Percentiles rank a stretch among this genome's conserved stretches.
Conservation (phyloP, 2,329 filamentous ascomycete genomes). For the Drechslerella coelobrocha region DNA sequence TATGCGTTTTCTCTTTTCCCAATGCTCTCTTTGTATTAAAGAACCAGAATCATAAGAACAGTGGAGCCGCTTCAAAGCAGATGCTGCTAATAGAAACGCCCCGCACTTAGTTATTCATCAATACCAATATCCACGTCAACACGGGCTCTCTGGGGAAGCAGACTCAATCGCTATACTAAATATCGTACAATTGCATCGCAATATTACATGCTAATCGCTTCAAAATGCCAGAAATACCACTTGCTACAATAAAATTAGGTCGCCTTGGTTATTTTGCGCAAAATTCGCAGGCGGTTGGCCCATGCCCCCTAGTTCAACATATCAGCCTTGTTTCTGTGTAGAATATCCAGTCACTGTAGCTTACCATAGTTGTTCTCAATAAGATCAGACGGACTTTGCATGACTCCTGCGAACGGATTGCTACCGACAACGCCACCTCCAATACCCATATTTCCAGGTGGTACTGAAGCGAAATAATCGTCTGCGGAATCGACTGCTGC, state of each 20-base stretch:
- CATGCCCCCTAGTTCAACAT: constrained; percentile 16
- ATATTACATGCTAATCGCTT: constrained; percentile 5
- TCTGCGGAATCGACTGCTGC: constrained; percentile 63
- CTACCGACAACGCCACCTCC: constrained; percentile 44
- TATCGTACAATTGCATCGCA: constrained; percentile 38
- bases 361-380: constrained; percentile 49
- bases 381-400: constrained; percentile 47
- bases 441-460: constrained; percentile 48
- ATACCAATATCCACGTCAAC: constrained; percentile 2
- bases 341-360: background rate
- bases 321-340: background rate
- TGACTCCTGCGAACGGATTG: constrained; percentile 46
- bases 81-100: background rate
- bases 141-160: background rate
- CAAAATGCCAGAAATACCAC: background rate
- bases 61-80: constrained; percentile 28
- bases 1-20: constrained; percentile 42
- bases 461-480: constrained; percentile 54
- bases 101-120: background rate
- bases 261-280: constrained; percentile 44
- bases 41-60: constrained; percentile 29
- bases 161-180: constrained; percentile 11
- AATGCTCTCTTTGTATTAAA: constrained; percentile 44
- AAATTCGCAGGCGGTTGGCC: constrained; percentile 39
- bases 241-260: constrained; percentile 39